phyloP scores from a whole-genome alignment of 2,329 filamentous ascomycete genomes.

The Colletotrichum navitas region DNA sequence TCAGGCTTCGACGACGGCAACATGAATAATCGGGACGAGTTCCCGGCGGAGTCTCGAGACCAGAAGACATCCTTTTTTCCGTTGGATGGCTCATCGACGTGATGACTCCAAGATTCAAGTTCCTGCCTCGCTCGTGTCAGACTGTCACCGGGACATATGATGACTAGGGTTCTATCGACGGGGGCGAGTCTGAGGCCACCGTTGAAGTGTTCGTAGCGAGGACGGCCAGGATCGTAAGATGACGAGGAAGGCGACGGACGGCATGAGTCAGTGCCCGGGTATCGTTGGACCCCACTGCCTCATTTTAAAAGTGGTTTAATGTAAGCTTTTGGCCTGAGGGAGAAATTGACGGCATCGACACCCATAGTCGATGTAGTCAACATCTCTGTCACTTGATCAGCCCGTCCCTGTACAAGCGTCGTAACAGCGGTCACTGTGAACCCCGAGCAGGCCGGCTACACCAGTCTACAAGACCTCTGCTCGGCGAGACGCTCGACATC shows the following conservation, averaged over 20 bases:
- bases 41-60: neutral
- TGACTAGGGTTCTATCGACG: neutral
- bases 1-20: neutral
- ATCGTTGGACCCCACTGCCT: neutral
- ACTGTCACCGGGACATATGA: no score
- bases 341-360: neutral
- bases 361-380: neutral
- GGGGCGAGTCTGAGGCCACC: neutral
- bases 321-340: neutral
- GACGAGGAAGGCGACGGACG: neutral
- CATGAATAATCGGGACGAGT: neutral
- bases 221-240: neutral
- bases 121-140: neutral
- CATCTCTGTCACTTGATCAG: neutral
- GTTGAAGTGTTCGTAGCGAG: neutral
- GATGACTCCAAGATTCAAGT: neutral
- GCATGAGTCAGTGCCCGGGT: neutral
- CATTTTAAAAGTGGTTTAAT: neutral
- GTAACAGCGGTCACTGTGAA: no score
- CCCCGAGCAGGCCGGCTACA: no score
- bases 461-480: no score
- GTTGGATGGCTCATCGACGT: neutral
- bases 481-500: no score
- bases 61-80: no score
- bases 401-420: no score